These are phyloP conservation scores for Achaetomium macrosporum DNA, from an alignment of 2,329 filamentous ascomycete species.

Conservation along the genomic window DNA sequence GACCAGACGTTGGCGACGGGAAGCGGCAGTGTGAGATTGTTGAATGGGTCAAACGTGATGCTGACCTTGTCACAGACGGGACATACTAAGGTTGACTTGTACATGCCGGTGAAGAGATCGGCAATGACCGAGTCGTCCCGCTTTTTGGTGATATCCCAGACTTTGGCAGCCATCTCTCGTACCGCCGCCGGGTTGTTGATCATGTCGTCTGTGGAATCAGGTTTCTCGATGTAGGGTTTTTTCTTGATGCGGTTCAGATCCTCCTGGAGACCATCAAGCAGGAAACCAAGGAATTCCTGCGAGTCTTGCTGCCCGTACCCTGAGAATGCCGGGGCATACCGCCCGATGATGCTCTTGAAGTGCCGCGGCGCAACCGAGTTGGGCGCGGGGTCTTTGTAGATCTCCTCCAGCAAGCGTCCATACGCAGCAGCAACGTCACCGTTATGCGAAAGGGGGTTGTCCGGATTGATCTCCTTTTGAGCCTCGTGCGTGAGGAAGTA, in stretches of 20 bases:
- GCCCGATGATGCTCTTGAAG: slow-evolving; percentile 78
- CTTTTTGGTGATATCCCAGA: slow-evolving; percentile 86
- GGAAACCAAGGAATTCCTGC: slow-evolving; percentile 91
- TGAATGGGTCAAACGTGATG: slow-evolving; percentile 98
- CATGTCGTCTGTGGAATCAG: slow-evolving; percentile 95
- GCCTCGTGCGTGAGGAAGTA: slow-evolving; percentile 79
- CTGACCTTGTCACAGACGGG: slow-evolving; percentile 89
- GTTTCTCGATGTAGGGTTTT: slow-evolving; percentile 97
- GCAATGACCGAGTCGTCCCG: slow-evolving; percentile 93
- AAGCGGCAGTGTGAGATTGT: slow-evolving; percentile 83
- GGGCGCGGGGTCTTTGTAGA: slow-evolving; percentile 64
- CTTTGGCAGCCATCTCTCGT: slow-evolving; percentile 75
- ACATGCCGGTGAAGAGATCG: slow-evolving; percentile 94
- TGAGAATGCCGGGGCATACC: slow-evolving; percentile 78
- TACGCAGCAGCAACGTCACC: slow-evolving; percentile 86
- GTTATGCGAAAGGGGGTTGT: slow-evolving; percentile 79
- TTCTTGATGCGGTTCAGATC: slow-evolving; percentile 89
- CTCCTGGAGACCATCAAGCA: slow-evolving; percentile 91
- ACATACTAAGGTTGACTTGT: slow-evolving; percentile 94
- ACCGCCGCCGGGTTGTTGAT: slow-evolving; percentile 76
- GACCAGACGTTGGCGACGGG: slow-evolving; percentile 81
- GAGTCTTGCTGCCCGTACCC: slow-evolving; percentile 96
- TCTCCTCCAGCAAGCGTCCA: slow-evolving; percentile 64
- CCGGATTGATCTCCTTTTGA: slow-evolving; percentile 73
- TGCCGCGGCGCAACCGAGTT: slow-evolving; percentile 70